Evolutionary conservation across 1,284 basidiomycete genomes (phyloP).

Genomic region (Ganoderma meredithae): DNA sequence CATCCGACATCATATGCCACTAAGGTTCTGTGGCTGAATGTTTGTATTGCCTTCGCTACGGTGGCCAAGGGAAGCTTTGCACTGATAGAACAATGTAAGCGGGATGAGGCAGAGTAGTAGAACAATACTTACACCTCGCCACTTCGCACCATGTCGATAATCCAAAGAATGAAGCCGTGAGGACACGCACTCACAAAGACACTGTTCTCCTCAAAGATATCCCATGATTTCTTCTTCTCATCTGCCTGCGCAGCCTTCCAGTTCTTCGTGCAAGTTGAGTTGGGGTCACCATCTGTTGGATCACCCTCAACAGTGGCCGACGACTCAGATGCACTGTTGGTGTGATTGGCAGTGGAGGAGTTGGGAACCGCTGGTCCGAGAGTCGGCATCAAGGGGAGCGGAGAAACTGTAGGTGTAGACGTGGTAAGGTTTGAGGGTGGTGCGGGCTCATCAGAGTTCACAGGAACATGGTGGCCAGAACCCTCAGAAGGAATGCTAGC

Average conservation of each 20-base stretch:
- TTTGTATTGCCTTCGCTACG: slow-evolving; percentile 35
- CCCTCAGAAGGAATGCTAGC: too few relatives aligned
- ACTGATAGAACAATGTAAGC: slow-evolving; percentile 35
- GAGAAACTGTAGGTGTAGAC: too few relatives aligned
- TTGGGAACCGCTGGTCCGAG: background rate
- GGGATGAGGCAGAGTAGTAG: slow-evolving; percentile 3
- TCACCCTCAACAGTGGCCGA: slow-evolving; percentile 25
- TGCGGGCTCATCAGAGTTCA: too few relatives aligned
- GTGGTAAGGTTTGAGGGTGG: too few relatives aligned
- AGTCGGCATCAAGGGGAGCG: background rate
- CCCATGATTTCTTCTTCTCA: slow-evolving; percentile 41
- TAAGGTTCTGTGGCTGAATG: slow-evolving; percentile 17
- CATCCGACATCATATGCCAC: slow-evolving; percentile 46
- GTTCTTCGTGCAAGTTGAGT: slow-evolving; percentile 38
- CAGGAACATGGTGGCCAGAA: too few relatives aligned
- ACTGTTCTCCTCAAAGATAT: slow-evolving; percentile 44
- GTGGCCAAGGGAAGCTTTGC: slow-evolving; percentile 47
- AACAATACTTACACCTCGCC: slow-evolving; percentile 40
- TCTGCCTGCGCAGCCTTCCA: slow-evolving; percentile 45
- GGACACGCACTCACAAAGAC: slow-evolving; percentile 43
- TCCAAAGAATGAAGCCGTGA: slow-evolving; percentile 37
- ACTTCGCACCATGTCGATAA: slow-evolving; percentile 42
- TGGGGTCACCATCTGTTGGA: slow-evolving; percentile 29
- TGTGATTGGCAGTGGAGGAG: background rate
- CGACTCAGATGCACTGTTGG: slow-evolving; percentile 19